These are phyloP conservation scores for Lupinus albus DNA, from an alignment of 306 rosid genomes.

Conservation along the genomic window DNA sequence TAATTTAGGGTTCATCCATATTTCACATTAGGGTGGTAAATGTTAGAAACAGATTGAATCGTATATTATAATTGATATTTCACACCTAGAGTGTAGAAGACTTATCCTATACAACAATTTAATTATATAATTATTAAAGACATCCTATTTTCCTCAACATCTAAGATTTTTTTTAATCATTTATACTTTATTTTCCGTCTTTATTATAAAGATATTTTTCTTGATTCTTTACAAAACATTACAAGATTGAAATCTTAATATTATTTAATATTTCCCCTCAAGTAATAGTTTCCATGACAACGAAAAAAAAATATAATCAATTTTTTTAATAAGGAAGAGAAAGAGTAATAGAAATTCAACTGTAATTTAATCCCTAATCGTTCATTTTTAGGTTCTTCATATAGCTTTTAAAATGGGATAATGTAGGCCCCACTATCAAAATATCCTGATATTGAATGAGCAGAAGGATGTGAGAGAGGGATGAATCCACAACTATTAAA, in stretches of 20 bases:
- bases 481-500: background rate
- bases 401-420: background rate
- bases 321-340: too few species aligned
- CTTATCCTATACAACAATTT: background rate
- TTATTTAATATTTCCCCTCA: too few species aligned
- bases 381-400: background rate
- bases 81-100: too few species aligned
- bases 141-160: background rate
- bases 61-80: too few species aligned
- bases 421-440: background rate
- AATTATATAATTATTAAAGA: background rate
- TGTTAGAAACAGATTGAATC: too few species aligned
- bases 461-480: background rate
- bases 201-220: too few species aligned
- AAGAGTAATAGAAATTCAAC: background rate
- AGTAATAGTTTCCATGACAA: too few species aligned
- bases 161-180: background rate
- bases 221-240: too few species aligned
- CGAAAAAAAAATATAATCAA: too few species aligned
- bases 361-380: background rate
- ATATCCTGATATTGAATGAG: background rate
- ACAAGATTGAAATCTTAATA: too few species aligned
- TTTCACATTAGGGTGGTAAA: too few species aligned
- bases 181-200: background rate
- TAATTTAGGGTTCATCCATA: too few species aligned